Base-by-base conservation (phyloP, 2,329 filamentous ascomycete species). In the Pseudogymnoascus sp. region DNA sequence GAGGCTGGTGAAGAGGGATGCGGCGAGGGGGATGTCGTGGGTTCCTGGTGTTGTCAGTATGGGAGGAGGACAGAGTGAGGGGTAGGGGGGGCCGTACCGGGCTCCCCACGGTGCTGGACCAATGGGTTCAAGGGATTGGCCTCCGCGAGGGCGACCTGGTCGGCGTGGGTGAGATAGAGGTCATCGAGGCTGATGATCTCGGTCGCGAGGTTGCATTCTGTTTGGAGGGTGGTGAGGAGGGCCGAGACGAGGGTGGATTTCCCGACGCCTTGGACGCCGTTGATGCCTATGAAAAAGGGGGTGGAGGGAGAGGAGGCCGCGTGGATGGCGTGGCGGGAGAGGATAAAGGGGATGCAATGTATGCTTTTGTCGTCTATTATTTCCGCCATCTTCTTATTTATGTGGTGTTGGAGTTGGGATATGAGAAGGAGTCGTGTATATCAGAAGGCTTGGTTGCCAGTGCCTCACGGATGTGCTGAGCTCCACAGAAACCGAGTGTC, bases 251-350 rank as follows among this genome's bases (percentile, higher is more conserved):
- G 83, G 11, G 93, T 96, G 3, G 93, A 96, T 79, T 97, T 97
- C 68, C 93, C 93, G 38, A 90, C 88, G 65, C 93, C 93, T 77
- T 97, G 93, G 29, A 96, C 86, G 65, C 93, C 93, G 70, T 96
- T 96, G 70, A 97, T 83, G 56, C 92, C 93, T 66, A 97, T 82
- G 73, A 96, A 85, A 75, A 96, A 90, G 29, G 92, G 91, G 61
- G 77, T 72, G 21, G 68, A 62, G 62, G 70, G 64, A 72, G 66
- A 40, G 71, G 72, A 40, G 70, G 68, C 63, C 65, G 77, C 77
- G 72, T 88, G 83, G 37, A 74, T 67, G 64, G 79, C 73, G 63
- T 91, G 78, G 53, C 81, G 83, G 40, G 83, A 77, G 37, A 89
- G 80, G 65, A 92, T 88, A 74, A 93, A 95, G 21, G 89, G 88